phyloP scores from a whole-genome alignment of 805 yeast genomes.

The Grigorovia yakushimaensis region DNA sequence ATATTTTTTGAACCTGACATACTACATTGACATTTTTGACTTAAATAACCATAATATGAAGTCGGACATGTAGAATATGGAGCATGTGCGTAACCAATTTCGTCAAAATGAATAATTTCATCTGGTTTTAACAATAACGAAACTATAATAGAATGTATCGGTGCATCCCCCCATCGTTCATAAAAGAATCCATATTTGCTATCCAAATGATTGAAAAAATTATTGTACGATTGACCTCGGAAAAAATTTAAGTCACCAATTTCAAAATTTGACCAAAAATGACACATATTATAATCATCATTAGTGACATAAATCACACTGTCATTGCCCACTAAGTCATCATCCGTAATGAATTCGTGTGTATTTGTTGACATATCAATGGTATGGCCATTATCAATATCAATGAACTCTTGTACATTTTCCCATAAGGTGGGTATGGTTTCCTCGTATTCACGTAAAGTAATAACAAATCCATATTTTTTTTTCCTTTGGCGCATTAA shows the following conservation, averaged over 20 bases:
- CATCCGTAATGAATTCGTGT: constrained; percentile 40
- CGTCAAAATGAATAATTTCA: constrained; percentile 70
- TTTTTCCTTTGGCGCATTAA: constrained; percentile 67
- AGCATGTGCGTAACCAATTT: constrained; percentile 67
- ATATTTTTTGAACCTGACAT: constrained; percentile 34
- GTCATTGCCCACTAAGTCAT: constrained; percentile 34
- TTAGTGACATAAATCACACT: constrained; percentile 37
- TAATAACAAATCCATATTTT: constrained; percentile 79
- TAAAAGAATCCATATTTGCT: constrained; percentile 67
- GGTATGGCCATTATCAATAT: constrained; percentile 40
- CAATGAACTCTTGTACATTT: constrained; percentile 51
- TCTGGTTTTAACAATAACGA: constrained; percentile 45
- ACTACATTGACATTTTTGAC: constrained; percentile 56
- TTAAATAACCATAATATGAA: constrained; percentile 37
- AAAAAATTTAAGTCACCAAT: constrained; percentile 63
- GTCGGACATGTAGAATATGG: constrained; percentile 62
- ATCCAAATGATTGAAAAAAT: constrained; percentile 56
- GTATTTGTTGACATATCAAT: constrained; percentile 30
- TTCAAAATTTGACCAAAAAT: constrained; percentile 84
- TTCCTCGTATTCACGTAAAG: constrained; percentile 70
- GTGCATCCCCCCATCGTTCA: constrained; percentile 96
- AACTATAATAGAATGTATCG: constrained; percentile 70
- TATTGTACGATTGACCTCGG: constrained; percentile 51
- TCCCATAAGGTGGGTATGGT: constrained; percentile 86
- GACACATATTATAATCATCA: constrained; percentile 66